phyloP scores from a whole-genome alignment of 1,139 yeast genomes.

The Pichia sp. region DNA sequence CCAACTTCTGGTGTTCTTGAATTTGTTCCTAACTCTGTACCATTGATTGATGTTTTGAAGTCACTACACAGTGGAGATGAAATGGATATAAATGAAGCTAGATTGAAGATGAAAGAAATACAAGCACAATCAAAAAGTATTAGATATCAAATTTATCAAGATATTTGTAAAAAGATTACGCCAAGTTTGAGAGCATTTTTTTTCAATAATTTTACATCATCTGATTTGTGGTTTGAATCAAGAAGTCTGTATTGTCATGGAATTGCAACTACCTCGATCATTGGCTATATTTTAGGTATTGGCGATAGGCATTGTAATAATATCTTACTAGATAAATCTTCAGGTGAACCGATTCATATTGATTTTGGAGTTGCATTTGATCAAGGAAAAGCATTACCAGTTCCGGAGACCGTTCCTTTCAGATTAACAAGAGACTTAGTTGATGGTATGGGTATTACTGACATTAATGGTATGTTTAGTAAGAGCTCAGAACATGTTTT shows the following conservation, averaged over 20 bases:
- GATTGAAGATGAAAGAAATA: slow-evolving; percentile 55
- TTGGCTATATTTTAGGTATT: slow-evolving; percentile 81
- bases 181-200: slow-evolving; percentile 74
- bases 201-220: slow-evolving; percentile 55
- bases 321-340: slow-evolving; percentile 64
- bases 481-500: slow-evolving; percentile 71
- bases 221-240: slow-evolving; percentile 68
- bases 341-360: slow-evolving; percentile 93
- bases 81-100: slow-evolving; percentile 50
- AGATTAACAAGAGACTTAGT: slow-evolving; percentile 83
- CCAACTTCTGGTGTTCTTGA: slow-evolving; percentile 85
- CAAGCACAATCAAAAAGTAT: slow-evolving; percentile 42
- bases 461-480: slow-evolving; percentile 69
- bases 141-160: slow-evolving; percentile 45
- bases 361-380: slow-evolving; percentile 97
- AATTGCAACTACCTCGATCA: slow-evolving; percentile 76
- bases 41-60: slow-evolving; percentile 61
- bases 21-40: slow-evolving; percentile 71
- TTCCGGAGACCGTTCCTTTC: slow-evolving; percentile 94
- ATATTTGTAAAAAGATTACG: slow-evolving; percentile 44
- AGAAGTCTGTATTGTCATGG: slow-evolving; percentile 69
- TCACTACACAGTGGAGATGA: slow-evolving; percentile 50
- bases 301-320: slow-evolving; percentile 96
- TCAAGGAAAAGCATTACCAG: slow-evolving; percentile 72
- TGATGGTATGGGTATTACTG: slow-evolving; percentile 87